Base-by-base conservation (phyloP, 2,329 filamentous ascomycete species). In the Calonectria hongkongensis region DNA sequence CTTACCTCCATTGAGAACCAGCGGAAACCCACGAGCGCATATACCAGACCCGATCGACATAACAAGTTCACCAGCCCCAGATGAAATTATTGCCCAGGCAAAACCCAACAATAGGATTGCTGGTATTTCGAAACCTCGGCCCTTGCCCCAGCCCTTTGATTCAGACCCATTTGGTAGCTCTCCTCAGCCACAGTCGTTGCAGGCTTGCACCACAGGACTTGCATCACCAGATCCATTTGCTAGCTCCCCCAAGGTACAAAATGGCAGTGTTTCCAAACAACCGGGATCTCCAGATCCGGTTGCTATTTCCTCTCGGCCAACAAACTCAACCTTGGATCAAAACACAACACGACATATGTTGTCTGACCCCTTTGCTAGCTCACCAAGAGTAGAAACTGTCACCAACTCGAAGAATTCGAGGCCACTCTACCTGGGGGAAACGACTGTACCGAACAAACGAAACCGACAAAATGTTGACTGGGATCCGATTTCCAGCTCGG, bases 401-500 rank as follows among this genome's bases (percentile, higher is more conserved):
- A 75, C 71, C 33, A 78, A 70, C 18, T 73, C 74, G 2, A 65
- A 30, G 70, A 73, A 15, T 28, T 30, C 51, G 5, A 70, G 75
- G 21, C 48, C 64, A 62, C 63, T 60, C 9, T 72, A 68, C 27
- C 66, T 70, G 18, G 27, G 66, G n/a, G 63, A 64, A 27, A 54
- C 63, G 16, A 51, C 63, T 13, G 50, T 50, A 15, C 63, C 74
- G 21, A 51, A 43, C 1, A 36, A 56, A 7, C 74, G 73, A 18
- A 67, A 48, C 4, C 73, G 56, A 45, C 73, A 71, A 50, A 73
- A 72, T 13, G 62, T 78, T 3, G 80, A 81, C 0, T 89, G 87
- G 87, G 87, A 89, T 76, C 88, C 87, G 0, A 89, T 89, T 64
- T 90, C 88, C 0, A 90, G 88, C 77, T 89, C 87, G 1, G 88